A percentile compares a stretch with the other conserved stretches of the same genome.
These are phyloP conservation scores for Phanerochaete sordida DNA, from an alignment of 768 basidiomycete genomes.

Conservation along the genomic window DNA sequence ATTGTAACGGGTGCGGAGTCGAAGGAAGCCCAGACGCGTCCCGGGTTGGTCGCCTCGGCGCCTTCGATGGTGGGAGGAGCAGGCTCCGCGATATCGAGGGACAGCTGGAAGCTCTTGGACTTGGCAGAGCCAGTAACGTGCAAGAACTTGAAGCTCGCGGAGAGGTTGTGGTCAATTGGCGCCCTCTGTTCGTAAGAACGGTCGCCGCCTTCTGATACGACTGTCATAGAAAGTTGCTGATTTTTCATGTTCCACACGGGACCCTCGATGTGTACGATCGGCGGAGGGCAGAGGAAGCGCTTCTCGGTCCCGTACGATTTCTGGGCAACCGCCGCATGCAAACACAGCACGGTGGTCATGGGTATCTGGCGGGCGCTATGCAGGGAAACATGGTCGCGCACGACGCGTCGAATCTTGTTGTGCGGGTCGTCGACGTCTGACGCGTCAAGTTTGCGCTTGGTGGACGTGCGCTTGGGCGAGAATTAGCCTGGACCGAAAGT, in stretches of 20 bases:
- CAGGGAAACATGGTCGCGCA: conserved; percentile 77
- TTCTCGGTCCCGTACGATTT: conserved; percentile 97
- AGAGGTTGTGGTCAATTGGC: conserved; percentile 77
- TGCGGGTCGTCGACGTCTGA: conserved; percentile 61
- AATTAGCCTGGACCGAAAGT: conserved; percentile 9
- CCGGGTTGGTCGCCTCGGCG: conserved; percentile 37
- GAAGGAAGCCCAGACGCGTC: conserved; percentile 87
- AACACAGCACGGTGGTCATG: conserved; percentile 87
- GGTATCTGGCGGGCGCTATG: conserved; percentile 74
- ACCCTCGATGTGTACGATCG: conserved; percentile 89
- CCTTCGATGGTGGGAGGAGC: conserved; percentile 43
- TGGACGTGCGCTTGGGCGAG: conserved; percentile 35
- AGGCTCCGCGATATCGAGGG: conserved; percentile 81
- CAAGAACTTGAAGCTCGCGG: conserved; percentile 87
- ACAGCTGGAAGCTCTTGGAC: conserved; percentile 85
- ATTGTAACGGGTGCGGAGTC: conserved; percentile 90
- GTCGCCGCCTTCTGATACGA: conserved; percentile 80
- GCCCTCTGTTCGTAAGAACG: conserved; percentile 84
- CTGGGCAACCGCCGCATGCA: conserved; percentile 92
- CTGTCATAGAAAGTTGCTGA: conserved; percentile 81
- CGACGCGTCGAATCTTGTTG: conserved; percentile 79
- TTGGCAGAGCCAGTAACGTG: conserved; percentile 88
- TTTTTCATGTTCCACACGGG: conserved; percentile 81
- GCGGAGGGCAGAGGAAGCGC: conserved; percentile 90
- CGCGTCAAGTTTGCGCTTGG: conserved; percentile 74